A percentile compares a stretch with the other conserved stretches of the same genome.
phyloP scores from a whole-genome alignment of 805 yeast genomes.

The Vanderwaltozyma yarrowii region DNA sequence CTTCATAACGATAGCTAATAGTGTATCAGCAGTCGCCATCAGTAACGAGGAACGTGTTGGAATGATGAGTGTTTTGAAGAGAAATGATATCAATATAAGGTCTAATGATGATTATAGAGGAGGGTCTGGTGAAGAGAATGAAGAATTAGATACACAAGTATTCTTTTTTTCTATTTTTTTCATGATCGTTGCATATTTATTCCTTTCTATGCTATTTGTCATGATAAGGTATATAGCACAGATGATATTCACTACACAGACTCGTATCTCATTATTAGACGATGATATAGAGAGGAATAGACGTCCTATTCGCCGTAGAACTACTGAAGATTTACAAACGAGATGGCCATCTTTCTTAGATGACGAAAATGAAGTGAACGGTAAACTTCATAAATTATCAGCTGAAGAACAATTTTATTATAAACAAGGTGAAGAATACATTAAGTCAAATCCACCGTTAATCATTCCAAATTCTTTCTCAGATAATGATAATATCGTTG shows the following conservation, averaged over 20 bases:
- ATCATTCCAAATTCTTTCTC: conserved; percentile 24
- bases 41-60: too few species aligned
- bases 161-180: conserved; percentile 3
- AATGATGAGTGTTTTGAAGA: too few species aligned
- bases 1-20: too few species aligned
- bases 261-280: conserved; percentile 5
- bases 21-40: too few species aligned
- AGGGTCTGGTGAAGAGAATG: neutral
- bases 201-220: conserved; percentile 7
- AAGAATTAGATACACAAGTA: conserved; percentile 1
- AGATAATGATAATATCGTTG: conserved; percentile 12
- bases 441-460: conserved; percentile 35
- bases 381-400: conserved; percentile 52
- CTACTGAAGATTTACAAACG: conserved; percentile 7
- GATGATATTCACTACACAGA: conserved; percentile 3
- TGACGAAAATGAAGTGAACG: conserved; percentile 50
- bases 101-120: too few species aligned
- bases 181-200: conserved; percentile 9
- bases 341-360: conserved; percentile 49
- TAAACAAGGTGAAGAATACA: conserved; percentile 31
- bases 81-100: too few species aligned
- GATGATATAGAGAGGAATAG: conserved; percentile 2
- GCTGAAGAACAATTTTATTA: conserved; percentile 32
- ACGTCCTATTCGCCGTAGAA: neutral
- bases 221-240: conserved; percentile 6